phyloP scores from a whole-genome alignment of 495 filamentous ascomycete genomes.

The Niebla homalea region DNA sequence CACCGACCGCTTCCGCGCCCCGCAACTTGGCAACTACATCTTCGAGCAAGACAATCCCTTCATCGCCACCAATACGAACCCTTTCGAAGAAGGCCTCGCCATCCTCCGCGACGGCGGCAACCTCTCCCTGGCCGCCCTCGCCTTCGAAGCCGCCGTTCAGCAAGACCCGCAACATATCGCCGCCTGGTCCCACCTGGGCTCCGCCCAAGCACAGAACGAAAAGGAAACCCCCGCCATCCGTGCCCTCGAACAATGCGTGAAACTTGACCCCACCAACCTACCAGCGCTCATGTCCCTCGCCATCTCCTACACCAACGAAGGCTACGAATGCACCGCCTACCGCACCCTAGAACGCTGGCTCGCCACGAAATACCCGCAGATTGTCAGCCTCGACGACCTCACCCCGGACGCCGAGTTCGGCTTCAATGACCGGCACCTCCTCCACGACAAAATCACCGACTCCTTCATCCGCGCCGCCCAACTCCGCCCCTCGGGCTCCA shows the following conservation, averaged over 20 bases:
- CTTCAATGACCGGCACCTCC: slow-evolving; percentile 79
- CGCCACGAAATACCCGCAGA: slow-evolving; percentile 73
- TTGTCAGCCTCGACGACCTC: slow-evolving; percentile 55
- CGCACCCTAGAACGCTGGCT: slow-evolving; percentile 95
- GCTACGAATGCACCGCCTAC: slow-evolving; percentile 93
- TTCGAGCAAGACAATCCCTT: slow-evolving; percentile 93
- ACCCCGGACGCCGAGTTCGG: slow-evolving; percentile 62
- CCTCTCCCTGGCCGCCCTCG: slow-evolving; percentile 81
- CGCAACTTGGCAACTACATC: slow-evolving; percentile 73
- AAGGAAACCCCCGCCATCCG: slow-evolving; percentile 97
- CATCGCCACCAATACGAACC: slow-evolving; percentile 49
- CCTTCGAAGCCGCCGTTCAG: slow-evolving; percentile 94
- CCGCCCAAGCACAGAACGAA: slow-evolving; percentile 92
- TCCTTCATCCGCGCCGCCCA: slow-evolving; percentile 88
- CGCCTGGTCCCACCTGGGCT: slow-evolving; percentile 84
- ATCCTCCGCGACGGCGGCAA: slow-evolving; percentile 90
- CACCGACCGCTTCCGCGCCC: slow-evolving; percentile 39
- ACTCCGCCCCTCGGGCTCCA: slow-evolving; percentile 69
- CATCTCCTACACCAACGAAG: slow-evolving; percentile 98
- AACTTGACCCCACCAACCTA: slow-evolving; percentile 73
- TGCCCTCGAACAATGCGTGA: slow-evolving; percentile 85
- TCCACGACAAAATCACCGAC: slow-evolving; percentile 80
- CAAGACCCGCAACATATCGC: slow-evolving; percentile 76
- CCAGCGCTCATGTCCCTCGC: slow-evolving; percentile 87
- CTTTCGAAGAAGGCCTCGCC: slow-evolving; percentile 79